Conservation (phyloP, 257 asterid species). For the Anisodus tanguticus region DNA sequence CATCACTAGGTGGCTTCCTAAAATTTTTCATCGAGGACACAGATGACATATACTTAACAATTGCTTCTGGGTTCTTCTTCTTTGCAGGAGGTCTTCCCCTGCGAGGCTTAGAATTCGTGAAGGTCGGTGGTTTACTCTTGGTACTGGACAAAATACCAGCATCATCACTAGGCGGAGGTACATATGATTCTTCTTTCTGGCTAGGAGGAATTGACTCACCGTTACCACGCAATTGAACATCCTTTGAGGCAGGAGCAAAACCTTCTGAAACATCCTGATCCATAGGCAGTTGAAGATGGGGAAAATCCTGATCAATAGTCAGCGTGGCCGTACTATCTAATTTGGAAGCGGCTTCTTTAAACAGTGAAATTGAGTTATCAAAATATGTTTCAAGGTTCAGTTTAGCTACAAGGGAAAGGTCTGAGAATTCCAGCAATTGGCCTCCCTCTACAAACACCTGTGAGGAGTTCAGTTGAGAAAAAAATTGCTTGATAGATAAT, state of each 20-base stretch:
- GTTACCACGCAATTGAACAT: not conserved
- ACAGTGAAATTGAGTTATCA: constrained; percentile 43
- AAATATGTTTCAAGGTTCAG: constrained; percentile 42
- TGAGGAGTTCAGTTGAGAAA: constrained; percentile 47
- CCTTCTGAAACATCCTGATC: constrained; percentile 27
- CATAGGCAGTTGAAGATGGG: constrained; percentile 28
- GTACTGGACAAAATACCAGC: constrained; percentile 38
- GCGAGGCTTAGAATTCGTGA: constrained; percentile 27
- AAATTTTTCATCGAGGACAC: constrained; percentile 24
- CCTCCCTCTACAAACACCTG: constrained; percentile 42
- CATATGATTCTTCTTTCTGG: constrained; percentile 34
- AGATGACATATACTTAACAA: constrained; percentile 37
- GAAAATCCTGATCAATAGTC: constrained; percentile 31
- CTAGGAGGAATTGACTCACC: constrained; percentile 31
- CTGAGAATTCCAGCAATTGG: constrained; percentile 39
- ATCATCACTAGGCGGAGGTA: constrained; percentile 28
- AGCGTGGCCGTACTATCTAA: constrained; percentile 35
- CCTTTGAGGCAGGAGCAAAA: constrained; percentile 16
- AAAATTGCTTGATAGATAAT: constrained; percentile 46
- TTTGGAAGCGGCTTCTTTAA: constrained; percentile 39
- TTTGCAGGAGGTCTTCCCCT: constrained; percentile 32
- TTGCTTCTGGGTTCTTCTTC: constrained; percentile 48
- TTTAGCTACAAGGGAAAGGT: constrained; percentile 30
- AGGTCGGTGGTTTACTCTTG: constrained; percentile 32
- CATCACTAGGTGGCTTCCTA: constrained; percentile 39